Base-by-base conservation (phyloP, 2,329 filamentous ascomycete species). In the Waltergamsia citrina region DNA sequence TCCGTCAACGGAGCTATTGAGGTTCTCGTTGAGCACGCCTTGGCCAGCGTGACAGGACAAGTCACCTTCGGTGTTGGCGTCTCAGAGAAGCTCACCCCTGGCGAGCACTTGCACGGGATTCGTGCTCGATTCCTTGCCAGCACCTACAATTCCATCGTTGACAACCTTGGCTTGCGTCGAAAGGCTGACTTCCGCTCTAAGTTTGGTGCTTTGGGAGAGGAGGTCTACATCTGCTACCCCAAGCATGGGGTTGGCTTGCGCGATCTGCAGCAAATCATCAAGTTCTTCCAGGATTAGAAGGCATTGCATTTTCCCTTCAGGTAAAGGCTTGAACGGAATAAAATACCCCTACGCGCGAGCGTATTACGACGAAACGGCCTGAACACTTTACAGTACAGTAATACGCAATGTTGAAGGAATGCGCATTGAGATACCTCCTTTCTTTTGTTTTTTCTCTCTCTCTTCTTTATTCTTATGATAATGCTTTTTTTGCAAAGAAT, bases 101-200 rank as follows among this genome's bases (percentile, higher is more conserved):
- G 87, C 3, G 79, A 87, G 49, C 85, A 94, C 51, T 67, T 95
- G 43, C 77, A 81, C 51, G 85, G 85, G 26, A 67, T 86, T 33
- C 78, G 85, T 43, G 81, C 88, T 39, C 85, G 80, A 63, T 80
- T 94, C 54, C 65, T 95, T 37, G 78, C 79, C 48, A 81, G 80
- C 48, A 87, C 85, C 1, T 95, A 95, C 62, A 77, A 82, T 45
- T 76, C 84, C 63, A 62, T 94, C 31, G 81, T 85, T 27, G 83
- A 83, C 48, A 85, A 88, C 53, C 76, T 94, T 45, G 81, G 83
- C 45, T 68, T 94, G 43, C 81, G 80, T 29, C 77, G 82, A 52
- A 94, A 94, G 74, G 81, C 76, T 35, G 86, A 88, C 54, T 95
- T 95, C 65, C 70, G 88, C 40, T 81, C 85, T 63, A 95, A 95